phyloP scores from a whole-genome alignment of 495 filamentous ascomycete genomes.

The Pyronema omphalodes region DNA sequence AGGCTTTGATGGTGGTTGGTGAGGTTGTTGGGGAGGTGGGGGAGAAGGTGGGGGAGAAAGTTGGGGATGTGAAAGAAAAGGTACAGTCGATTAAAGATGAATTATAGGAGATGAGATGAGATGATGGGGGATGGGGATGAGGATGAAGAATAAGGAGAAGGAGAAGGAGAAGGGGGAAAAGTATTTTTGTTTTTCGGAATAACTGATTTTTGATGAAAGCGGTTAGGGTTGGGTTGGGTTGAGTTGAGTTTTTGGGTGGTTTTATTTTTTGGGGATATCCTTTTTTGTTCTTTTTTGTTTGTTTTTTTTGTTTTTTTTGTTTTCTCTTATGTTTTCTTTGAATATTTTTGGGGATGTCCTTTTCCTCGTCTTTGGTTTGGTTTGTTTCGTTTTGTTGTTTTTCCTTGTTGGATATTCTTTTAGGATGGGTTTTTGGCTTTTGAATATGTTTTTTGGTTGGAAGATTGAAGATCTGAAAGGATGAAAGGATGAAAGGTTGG shows the following conservation, averaged over 20 bases:
- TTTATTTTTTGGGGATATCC: neutral
- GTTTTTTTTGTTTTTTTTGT: neutral
- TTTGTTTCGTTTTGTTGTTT: too few species aligned
- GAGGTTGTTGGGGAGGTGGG: conserved; percentile 27
- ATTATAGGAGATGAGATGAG: conserved; percentile 26
- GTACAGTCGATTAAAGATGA: conserved; percentile 33
- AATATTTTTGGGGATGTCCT: neutral
- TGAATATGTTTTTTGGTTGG: too few species aligned
- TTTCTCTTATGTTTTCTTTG: neutral
- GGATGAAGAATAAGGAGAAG: neutral
- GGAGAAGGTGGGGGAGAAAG: conserved; percentile 27
- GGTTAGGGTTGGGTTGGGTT: neutral
- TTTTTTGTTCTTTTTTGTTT: neutral
- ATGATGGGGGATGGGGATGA: neutral
- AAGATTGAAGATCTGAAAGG: too few species aligned
- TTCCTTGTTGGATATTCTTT: too few species aligned
- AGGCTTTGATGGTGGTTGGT: conserved; percentile 30
- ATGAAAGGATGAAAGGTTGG: too few species aligned
- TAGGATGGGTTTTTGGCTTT: too few species aligned
- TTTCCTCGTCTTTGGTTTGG: too few species aligned
- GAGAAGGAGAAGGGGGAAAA: neutral
- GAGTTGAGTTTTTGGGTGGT: neutral
- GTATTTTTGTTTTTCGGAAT: neutral
- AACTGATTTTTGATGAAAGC: too few species aligned
- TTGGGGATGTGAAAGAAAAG: conserved; percentile 26